Evolutionary conservation across 305 asterid genomes (phyloP), one percentile per base, ranked within the genome.

Genomic region (Fraxinus angustifolia): DNA sequence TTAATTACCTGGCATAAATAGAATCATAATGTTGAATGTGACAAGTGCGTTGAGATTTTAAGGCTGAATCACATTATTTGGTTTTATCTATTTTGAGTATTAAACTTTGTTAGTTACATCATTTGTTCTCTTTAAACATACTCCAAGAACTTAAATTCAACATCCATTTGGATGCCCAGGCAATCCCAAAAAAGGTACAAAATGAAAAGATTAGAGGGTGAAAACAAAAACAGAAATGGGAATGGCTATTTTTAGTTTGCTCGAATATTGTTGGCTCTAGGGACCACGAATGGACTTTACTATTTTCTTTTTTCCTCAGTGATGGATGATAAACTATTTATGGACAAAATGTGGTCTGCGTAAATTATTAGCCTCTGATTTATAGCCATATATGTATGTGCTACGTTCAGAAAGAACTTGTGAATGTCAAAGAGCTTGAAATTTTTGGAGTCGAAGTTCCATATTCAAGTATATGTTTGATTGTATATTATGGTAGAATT

Each of bases 11-110:
- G 81, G 78, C 60, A 70, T 45, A 34, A 79, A 80, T 77, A 50
- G 45, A 77, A 78, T 82, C 23, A 36, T 34, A 28, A 77, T 53
- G 67, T 58, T 68, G 77, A 33, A 71, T 78, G 77, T 58, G 75
- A 42, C 35, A 67, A 56, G 17, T 72, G 82, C 11, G 42, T 73
- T 77, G 79, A 80, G 78, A 74, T 68, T 81, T 79, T 78, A 79
- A 36, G 50, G 36, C 78, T 76, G 81, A 34, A 23, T 79, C 78
- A 8, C 71, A 12, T 42, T 60, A 42, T 45, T 38, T 45, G 35
- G 38, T 38, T 82, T 78, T 68, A 67, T 67, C 35, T 36, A 65
- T 23, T 26, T 70, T 14, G 62, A 16, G 38, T 65, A 48, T 60
- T 72, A 71, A 65, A 21, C 12, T 53, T 79, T 23, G 38, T 80